These are phyloP conservation scores for Achlya hypogyna DNA, from an alignment of 352 stramenopile species.

Conservation along the genomic window DNA sequence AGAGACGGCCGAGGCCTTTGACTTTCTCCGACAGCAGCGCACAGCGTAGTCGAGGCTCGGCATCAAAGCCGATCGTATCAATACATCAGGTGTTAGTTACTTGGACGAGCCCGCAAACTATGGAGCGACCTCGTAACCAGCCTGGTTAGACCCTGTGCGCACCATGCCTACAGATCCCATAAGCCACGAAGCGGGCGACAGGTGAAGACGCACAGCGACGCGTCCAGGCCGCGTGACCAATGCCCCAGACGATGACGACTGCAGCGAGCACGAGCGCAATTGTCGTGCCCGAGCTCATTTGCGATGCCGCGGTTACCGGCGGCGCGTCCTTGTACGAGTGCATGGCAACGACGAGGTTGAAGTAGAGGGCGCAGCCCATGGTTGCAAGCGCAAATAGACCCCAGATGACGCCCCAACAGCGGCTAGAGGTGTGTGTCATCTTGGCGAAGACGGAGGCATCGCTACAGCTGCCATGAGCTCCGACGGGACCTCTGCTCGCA, in stretches of 20 bases:
- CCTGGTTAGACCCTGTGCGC: constrained; percentile 20
- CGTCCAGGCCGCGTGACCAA: constrained; percentile 62
- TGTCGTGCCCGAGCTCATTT: constrained; percentile 34
- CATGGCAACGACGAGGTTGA: constrained; percentile 66
- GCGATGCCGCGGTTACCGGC: constrained; percentile 42
- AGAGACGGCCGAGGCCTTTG: not conserved
- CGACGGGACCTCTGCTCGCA: no score
- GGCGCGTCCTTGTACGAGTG: constrained; percentile 37
- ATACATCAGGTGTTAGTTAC: no score
- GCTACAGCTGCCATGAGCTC: constrained; percentile 22
- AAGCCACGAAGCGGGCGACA: not conserved
- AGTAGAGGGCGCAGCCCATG: constrained; percentile 72
- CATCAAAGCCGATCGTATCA: no score
- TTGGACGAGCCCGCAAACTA: no score
- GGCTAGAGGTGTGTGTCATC: constrained; percentile 84
- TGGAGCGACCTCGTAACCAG: constrained; percentile 6
- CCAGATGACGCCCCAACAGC: constrained; percentile 87
- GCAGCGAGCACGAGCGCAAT: constrained; percentile 38
- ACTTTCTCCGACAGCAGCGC: not conserved
- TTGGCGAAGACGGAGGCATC: constrained; percentile 84
- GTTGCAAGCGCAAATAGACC: constrained; percentile 64
- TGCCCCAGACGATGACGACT: constrained; percentile 39
- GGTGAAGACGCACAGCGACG: constrained; percentile 38
- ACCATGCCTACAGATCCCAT: constrained; percentile 33
- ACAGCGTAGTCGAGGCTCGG: no score